Evolutionary conservation across 176 grass and related monocot species (phyloP).

Genomic region (Bothriochloa decipiens): DNA sequence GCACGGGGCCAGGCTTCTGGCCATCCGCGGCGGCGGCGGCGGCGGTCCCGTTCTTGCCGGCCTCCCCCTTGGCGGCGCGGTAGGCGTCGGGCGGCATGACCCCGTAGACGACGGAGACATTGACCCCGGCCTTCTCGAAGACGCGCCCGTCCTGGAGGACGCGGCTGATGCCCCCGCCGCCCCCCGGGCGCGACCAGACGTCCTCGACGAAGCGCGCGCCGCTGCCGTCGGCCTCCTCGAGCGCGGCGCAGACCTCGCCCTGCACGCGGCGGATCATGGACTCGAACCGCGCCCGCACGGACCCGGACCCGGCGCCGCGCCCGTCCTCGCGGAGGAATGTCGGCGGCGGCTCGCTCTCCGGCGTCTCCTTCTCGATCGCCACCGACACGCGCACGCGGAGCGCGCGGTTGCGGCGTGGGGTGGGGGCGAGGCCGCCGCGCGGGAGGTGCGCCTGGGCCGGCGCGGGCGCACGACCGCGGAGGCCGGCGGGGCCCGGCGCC

Average conservation of each 20-base stretch:
- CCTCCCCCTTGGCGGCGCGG: constrained; percentile 82
- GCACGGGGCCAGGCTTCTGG: constrained; percentile 70
- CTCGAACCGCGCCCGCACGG: constrained; percentile 95
- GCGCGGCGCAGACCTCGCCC: constrained; percentile 86
- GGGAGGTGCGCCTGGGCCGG: constrained; percentile 4
- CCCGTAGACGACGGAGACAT: constrained; percentile 93
- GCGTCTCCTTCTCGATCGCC: constrained; percentile 94
- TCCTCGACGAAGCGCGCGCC: constrained; percentile 80
- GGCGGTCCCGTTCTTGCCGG: constrained; percentile 39
- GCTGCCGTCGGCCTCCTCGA: constrained; percentile 81
- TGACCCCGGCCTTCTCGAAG: constrained; percentile 96
- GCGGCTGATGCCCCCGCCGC: constrained; percentile 92
- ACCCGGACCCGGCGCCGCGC: constrained; percentile 49
- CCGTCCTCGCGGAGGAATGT: constrained; percentile 79
- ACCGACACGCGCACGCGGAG: constrained; percentile 59
- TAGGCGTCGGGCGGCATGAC: constrained; percentile 96
- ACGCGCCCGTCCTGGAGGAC: constrained; percentile 91
- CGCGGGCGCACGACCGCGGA: not conserved
- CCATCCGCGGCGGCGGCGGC: constrained; percentile 31
- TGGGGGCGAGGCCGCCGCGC: not conserved
- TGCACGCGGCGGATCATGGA: constrained; percentile 83
- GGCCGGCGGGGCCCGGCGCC: not conserved
- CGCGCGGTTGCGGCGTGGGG: constrained; percentile 12
- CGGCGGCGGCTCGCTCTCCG: constrained; percentile 86
- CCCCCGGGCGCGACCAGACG: constrained; percentile 85